Percentiles rank a stretch among this genome's conserved stretches.
These are phyloP conservation scores for Globisporangium acanthophoron DNA, from an alignment of 352 stramenopile species.

Conservation along the genomic window DNA sequence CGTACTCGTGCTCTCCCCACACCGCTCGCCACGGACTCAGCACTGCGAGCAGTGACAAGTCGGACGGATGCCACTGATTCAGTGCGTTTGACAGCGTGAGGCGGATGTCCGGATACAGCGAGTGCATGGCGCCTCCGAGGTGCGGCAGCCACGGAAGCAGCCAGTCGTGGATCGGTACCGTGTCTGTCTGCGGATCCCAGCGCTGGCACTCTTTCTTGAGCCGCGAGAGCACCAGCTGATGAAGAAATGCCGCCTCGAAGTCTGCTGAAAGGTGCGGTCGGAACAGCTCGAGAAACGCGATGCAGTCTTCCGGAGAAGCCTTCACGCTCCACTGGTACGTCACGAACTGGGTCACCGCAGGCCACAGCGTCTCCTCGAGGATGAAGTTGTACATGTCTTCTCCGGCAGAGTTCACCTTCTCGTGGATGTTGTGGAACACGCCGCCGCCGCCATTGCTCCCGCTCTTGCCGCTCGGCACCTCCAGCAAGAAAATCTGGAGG, in stretches of 20 bases:
- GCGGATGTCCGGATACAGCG: conserved; percentile 68
- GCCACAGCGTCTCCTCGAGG: conserved; percentile 72
- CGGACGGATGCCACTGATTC: conserved; percentile 78
- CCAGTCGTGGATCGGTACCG: conserved; percentile 70
- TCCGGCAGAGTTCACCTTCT: conserved; percentile 47
- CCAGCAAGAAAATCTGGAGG: conserved; percentile 56
- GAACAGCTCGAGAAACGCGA: conserved; percentile 42
- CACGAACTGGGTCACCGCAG: conserved; percentile 55
- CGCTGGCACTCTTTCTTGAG: conserved; percentile 64
- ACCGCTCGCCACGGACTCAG: conserved; percentile 65
- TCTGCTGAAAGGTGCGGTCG: conserved; percentile 39
- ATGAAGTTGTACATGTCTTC: conserved; percentile 78
- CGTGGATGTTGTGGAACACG: conserved; percentile 62
- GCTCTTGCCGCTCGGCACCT: conserved; percentile 19
- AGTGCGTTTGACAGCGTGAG: conserved; percentile 53
- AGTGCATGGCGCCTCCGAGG: conserved; percentile 36
- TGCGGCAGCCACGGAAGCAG: conserved; percentile 59
- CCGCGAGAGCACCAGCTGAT: conserved; percentile 57
- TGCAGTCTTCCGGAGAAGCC: conserved; percentile 25
- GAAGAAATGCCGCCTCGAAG: conserved; percentile 51
- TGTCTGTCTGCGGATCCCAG: conserved; percentile 48
- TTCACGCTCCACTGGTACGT: conserved; percentile 61
- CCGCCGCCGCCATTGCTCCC: neutral
- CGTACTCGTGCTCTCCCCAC: conserved; percentile 78
- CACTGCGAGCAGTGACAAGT: conserved; percentile 53